Conservation (phyloP, 495 filamentous ascomycete genomes). For the Penicillium malachiteum region DNA sequence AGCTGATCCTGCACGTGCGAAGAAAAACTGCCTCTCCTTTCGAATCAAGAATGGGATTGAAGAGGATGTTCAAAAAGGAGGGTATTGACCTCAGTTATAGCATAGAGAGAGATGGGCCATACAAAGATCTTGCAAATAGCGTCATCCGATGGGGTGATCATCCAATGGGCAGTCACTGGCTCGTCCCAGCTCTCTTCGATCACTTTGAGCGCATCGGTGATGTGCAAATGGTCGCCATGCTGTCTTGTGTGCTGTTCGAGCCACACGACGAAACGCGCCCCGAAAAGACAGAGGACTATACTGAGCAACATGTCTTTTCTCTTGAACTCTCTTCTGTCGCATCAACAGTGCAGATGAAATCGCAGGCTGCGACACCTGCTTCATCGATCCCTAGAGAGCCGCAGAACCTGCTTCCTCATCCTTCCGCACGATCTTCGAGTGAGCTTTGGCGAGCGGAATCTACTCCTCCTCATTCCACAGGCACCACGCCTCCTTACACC, state of each 20-base stretch:
- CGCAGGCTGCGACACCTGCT: constrained; percentile 32
- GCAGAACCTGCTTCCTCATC: constrained; percentile 56
- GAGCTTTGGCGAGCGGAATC: constrained; percentile 45
- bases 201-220: constrained; percentile 80
- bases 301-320: constrained; percentile 30
- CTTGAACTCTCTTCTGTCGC: constrained; percentile 31
- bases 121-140: constrained; percentile 40
- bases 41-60: constrained; percentile 45
- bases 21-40: constrained; percentile 52
- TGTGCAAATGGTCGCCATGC: constrained; percentile 93
- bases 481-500: constrained; percentile 64
- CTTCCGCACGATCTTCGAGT: constrained; percentile 48
- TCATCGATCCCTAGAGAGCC: constrained; percentile 60
- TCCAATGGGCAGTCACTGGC: constrained; percentile 70
- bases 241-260: constrained; percentile 83
- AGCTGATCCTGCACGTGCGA: constrained; percentile 71
- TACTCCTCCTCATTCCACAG: constrained; percentile 54
- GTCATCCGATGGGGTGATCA: constrained; percentile 83
- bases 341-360: constrained; percentile 30
- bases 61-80: constrained; percentile 26
- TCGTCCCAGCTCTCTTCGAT: constrained; percentile 65
- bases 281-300: constrained; percentile 15
- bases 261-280: constrained; percentile 34
- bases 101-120: constrained; percentile 9
- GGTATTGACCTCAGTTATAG: constrained; percentile 12